Conservation (phyloP, 306 rosid genomes). For the Fragaria ananassa region DNA sequence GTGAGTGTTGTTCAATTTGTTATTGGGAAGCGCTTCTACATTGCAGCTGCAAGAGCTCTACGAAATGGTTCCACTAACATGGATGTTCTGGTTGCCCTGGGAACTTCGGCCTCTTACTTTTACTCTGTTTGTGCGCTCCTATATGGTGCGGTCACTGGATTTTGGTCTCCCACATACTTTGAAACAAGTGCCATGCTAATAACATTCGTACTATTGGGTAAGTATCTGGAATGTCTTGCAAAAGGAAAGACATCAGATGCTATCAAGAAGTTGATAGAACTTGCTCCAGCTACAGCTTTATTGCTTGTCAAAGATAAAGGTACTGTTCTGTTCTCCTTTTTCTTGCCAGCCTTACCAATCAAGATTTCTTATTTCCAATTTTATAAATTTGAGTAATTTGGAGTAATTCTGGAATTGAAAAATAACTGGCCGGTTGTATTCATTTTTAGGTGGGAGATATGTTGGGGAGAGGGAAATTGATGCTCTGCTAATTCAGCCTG, state of each 20-base stretch:
- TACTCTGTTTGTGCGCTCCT: slow-evolving; percentile 95
- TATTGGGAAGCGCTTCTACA: slow-evolving; percentile 87
- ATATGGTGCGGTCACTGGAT: slow-evolving; percentile 91
- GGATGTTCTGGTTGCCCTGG: slow-evolving; percentile 98
- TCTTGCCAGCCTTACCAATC: background rate
- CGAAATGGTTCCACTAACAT: slow-evolving; percentile 95
- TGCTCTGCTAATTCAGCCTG: slow-evolving; percentile 79
- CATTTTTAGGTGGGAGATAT: slow-evolving; percentile 54
- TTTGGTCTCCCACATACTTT: slow-evolving; percentile 93
- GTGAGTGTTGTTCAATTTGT: slow-evolving; percentile 87
- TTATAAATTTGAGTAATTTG: background rate
- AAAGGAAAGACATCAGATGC: slow-evolving; percentile 99
- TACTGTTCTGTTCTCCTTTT: slow-evolving; percentile 19
- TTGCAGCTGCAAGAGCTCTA: slow-evolving; percentile 94
- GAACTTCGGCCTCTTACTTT: slow-evolving; percentile 92
- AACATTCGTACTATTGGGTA: slow-evolving; percentile 95
- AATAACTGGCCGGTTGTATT: slow-evolving; percentile 8
- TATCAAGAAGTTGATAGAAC: slow-evolving; percentile 92
- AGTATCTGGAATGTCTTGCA: slow-evolving; percentile 95
- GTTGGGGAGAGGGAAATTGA: slow-evolving; percentile 87
- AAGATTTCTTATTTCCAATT: background rate
- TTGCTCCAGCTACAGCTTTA: slow-evolving; percentile 81
- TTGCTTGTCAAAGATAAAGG: slow-evolving; percentile 81
- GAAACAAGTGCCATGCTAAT: slow-evolving; percentile 99
- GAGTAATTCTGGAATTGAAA: background rate